Evolutionary conservation across 129 eudicot species (phyloP), one percentile per base, ranked within the genome.

Genomic region (Centrapalus pauciflorus): DNA sequence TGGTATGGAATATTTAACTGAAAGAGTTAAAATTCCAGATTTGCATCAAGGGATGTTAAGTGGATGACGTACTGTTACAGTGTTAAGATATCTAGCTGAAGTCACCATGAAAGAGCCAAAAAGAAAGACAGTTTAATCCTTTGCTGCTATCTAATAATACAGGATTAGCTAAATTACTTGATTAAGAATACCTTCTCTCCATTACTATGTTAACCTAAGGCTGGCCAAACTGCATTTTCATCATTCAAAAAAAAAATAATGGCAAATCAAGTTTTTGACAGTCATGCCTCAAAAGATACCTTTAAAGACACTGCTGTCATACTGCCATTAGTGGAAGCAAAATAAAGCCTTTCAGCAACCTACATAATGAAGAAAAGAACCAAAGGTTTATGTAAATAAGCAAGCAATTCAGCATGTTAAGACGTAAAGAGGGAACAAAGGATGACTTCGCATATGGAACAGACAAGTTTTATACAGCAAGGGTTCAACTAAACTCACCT

Each of bases 281-380:
- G 49, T 16, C 19, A 41, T 41, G 67, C 49, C 33, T 29, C n/a
- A n/a, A n/a, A n/a, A n/a, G n/a, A 29, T 65, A 76, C 95, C 82
- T 78, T 81, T 34, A 85, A 32, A 43, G 79, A 77, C 57, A 88
- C n/a, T 49, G 98, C 83, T 28, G 89, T 83, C 73, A 92, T 57
- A 61, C 51, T 66, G 69, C 98, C 98, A 83, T 80, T 83, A 38
- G 98, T 92, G 29, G 96, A 76, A 76, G 95, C 89, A 72, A 85
- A 89, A 73, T 83, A 92, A 25, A 92, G 96, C 51, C 59, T 81
- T 61, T 74, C 75, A 35, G 67, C 82, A 64, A 51, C 83, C 96
- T 88, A 76, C 20, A 80, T n/a, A 66, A 60, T 28, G 13, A 29
- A 38, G 3, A 20, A 61, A 48, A 34, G 27, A 46, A 28, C 35